These are phyloP conservation scores for Mycothermus thermophilus DNA, from an alignment of 495 filamentous ascomycete genomes.

Conservation along the genomic window DNA sequence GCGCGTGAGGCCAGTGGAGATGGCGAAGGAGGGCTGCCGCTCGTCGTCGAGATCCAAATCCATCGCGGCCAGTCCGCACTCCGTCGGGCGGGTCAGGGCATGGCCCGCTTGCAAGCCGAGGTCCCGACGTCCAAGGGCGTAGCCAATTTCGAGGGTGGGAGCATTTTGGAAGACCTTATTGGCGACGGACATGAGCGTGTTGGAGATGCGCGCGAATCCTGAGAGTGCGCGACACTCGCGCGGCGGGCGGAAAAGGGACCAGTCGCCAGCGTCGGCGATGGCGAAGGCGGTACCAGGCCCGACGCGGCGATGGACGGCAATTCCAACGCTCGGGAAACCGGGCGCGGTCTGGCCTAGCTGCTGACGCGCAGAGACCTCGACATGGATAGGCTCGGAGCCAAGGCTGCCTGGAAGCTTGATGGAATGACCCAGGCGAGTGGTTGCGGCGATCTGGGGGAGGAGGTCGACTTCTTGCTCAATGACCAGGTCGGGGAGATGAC, in stretches of 20 bases:
- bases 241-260: conserved; percentile 6
- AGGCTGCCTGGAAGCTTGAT: conserved; percentile 4
- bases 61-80: conserved; percentile 8
- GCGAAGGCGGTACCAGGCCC: conserved; percentile 10
- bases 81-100: conserved; percentile 11
- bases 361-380: conserved; percentile 13
- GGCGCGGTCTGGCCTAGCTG: background rate
- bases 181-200: background rate
- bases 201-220: conserved; percentile 8
- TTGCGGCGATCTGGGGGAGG: conserved; percentile 10
- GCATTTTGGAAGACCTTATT: conserved; percentile 10
- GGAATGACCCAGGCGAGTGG: conserved; percentile 12
- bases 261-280: conserved; percentile 13
- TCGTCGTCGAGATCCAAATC: conserved; percentile 10
- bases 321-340: conserved; percentile 7
- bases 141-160: conserved; percentile 17
- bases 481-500: background rate
- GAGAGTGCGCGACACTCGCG: conserved; percentile 13
- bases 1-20: conserved; percentile 9
- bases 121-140: conserved; percentile 9
- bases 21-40: conserved; percentile 11
- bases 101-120: conserved; percentile 12
- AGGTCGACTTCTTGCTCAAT: conserved; percentile 16
- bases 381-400: conserved; percentile 9
- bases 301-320: conserved; percentile 9